Conservation (phyloP, 352 stramenopile genomes). For the Phytophthora quininea region DNA sequence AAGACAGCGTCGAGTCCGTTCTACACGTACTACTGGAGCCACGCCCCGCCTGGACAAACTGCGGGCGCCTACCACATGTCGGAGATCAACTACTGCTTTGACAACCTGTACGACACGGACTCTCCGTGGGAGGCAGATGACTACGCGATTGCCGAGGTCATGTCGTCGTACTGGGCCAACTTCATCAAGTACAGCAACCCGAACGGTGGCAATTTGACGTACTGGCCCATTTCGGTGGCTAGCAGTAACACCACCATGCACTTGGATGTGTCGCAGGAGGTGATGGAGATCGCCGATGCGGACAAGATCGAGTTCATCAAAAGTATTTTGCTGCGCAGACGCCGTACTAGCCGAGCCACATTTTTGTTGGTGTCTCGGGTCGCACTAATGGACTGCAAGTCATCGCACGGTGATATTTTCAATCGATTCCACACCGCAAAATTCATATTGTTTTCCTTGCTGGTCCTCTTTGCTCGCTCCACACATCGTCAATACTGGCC, state of each 20-base stretch:
- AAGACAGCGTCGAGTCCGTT: constrained; percentile 14
- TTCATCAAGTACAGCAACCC: constrained; percentile 27
- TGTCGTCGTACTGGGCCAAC: constrained; percentile 26
- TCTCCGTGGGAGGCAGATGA: constrained; percentile 17
- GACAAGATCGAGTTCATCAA: constrained; percentile 17
- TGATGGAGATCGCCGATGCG: constrained; percentile 7
- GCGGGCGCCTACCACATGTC: constrained; percentile 24
- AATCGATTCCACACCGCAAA: too few species aligned
- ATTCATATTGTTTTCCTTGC: too few species aligned
- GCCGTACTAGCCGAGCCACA: not conserved
- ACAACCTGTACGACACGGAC: constrained; percentile 31
- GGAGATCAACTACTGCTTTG: constrained; percentile 33
- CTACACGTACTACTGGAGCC: constrained; percentile 23
- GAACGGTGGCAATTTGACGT: constrained; percentile 14
- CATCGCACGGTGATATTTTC: too few species aligned
- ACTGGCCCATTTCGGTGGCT: constrained; percentile 10
- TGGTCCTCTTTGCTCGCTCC: too few species aligned
- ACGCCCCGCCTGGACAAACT: constrained; percentile 20
- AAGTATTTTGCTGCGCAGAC: constrained; percentile 12
- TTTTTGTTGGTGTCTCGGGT: not conserved
- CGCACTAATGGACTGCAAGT: too few species aligned
- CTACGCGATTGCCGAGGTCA: constrained; percentile 21
- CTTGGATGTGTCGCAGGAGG: constrained; percentile 11
- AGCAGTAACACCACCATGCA: constrained; percentile 18
- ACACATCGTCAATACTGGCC: too few species aligned